Evolutionary conservation across 2,329 filamentous ascomycete species (phyloP), one percentile per base, ranked within the genome.

Genomic region (Hyphodiscus sp.): DNA sequence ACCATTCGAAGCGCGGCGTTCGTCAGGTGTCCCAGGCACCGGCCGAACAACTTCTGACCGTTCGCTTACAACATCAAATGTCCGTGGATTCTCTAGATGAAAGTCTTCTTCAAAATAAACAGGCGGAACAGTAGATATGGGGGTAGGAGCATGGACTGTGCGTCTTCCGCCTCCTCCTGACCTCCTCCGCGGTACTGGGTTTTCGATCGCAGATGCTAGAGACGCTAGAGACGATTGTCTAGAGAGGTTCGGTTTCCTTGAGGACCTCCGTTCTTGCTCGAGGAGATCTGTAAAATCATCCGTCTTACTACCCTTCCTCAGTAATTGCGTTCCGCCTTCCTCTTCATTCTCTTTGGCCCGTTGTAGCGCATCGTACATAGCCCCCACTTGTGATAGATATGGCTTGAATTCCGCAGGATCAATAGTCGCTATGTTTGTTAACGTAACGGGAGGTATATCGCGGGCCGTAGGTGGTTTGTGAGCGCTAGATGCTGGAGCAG

Each of bases 61-160:
- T 70, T 99, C 94, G 66, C 91, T 97, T 15, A 99, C 91, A 23
- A 97, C 84, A 68, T 99, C 94, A 67, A 99, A 99, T 0, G 88
- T 97, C 49, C 94, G 83, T 0, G 94, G 94, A 58, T 99, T 97
- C 67, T 99, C 94, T 8, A 99, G 79, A 64, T 90, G 92, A 62
- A 99, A 99, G 63, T 91, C 85, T 33, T 95, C 88, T 51, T 97
- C 94, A 63, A 96, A 96, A 67, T 97, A 99, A 11, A 99, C 89
- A 47, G 76, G 81, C 0, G 94, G 94, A 44, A 99, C 96, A 0
- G 91, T 97, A 4, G 91, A 94, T 26, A 99, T 56, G 80, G 91
- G 94, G 1, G 94, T 90, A 1, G 88, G 83, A 0, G 87, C 87
- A 56, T 91, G 87, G 0, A 78, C 71, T 42, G 77, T 77, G 60